phyloP scores from a whole-genome alignment of 2,329 filamentous ascomycete species.

The Fusarium nanum region DNA sequence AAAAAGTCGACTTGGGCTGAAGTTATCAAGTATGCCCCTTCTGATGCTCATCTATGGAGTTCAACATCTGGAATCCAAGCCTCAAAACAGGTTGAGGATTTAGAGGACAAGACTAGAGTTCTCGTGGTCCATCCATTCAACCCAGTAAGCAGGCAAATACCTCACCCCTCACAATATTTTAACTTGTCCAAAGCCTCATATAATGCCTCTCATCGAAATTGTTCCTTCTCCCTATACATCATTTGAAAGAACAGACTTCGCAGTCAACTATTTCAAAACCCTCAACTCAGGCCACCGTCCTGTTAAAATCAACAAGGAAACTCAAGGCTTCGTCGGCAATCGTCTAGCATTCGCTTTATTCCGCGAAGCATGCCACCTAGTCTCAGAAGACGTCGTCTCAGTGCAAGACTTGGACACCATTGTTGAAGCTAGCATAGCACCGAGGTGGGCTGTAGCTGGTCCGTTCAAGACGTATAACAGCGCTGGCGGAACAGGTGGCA shows the following conservation, averaged over 20 bases:
- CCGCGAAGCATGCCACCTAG: conserved; percentile 31
- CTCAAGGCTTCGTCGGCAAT: conserved; percentile 33
- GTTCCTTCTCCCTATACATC: conserved; percentile 17
- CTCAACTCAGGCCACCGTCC: conserved; percentile 32
- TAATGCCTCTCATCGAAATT: conserved; percentile 39
- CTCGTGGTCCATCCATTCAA: conserved; percentile 39
- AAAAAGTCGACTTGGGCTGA: conserved; percentile 33
- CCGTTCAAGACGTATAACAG: conserved; percentile 42
- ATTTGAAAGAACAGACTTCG: conserved; percentile 18
- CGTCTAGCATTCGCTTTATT: conserved; percentile 33
- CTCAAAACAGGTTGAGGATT: conserved; percentile 28
- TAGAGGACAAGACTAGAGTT: conserved; percentile 19
- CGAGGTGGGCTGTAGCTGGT: conserved; percentile 38
- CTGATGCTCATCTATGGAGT: conserved; percentile 27
- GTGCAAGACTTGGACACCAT: conserved; percentile 49
- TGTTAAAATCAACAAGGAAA: conserved; percentile 35
- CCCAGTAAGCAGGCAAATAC: background rate
- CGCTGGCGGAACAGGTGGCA: conserved; percentile 37
- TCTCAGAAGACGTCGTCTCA: conserved; percentile 22
- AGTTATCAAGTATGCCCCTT: background rate
- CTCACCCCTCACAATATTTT: fast-evolving
- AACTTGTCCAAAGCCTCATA: conserved; percentile 16
- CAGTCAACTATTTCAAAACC: conserved; percentile 22
- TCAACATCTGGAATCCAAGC: conserved; percentile 34
- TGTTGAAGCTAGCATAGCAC: conserved; percentile 40